Percentiles rank a stretch among this genome's conserved stretches.
Conservation (phyloP, 176 grass and related monocot species). For the Cocos nucifera region DNA sequence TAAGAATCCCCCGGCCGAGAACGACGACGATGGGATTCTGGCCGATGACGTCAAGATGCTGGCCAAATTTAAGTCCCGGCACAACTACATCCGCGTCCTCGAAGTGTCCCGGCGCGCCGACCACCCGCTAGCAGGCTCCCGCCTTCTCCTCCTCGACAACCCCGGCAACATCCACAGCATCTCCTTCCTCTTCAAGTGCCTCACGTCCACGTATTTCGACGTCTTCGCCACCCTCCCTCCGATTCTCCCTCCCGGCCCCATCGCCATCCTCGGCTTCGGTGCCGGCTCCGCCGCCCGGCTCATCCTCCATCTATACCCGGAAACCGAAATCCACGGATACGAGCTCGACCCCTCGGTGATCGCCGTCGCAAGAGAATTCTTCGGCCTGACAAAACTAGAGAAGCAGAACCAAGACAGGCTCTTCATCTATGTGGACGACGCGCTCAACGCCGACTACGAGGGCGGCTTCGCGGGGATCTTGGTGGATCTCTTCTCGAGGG, state of each 20-base stretch:
- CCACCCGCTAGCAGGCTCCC: constrained; percentile 71
- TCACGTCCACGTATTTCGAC: constrained; percentile 65
- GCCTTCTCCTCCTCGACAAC: constrained; percentile 74
- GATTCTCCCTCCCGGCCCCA: constrained; percentile 41
- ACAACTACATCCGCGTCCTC: constrained; percentile 78
- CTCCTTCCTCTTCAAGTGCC: constrained; percentile 35
- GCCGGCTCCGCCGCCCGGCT: constrained; percentile 57
- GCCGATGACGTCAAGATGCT: constrained; percentile 47
- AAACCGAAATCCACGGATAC: constrained; percentile 43
- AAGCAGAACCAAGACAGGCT: constrained; percentile 33
- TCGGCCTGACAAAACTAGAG: constrained; percentile 55
- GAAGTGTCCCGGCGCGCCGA: constrained; percentile 54
- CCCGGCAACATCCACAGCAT: constrained; percentile 82
- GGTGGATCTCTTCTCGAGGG: constrained; percentile 69
- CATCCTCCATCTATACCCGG: constrained; percentile 54
- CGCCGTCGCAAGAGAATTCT: constrained; percentile 60
- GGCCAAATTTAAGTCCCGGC: constrained; percentile 39
- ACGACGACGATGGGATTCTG: constrained; percentile 8
- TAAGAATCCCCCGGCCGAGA: no score
- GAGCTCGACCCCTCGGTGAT: constrained; percentile 69
- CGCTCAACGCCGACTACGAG: constrained; percentile 29
- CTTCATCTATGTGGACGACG: constrained; percentile 41
- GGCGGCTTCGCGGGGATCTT: constrained; percentile 52
- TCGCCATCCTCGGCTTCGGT: constrained; percentile 69
- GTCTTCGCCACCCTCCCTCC: constrained; percentile 61